phyloP scores from a whole-genome alignment of 2,329 filamentous ascomycete species.

The Triangularia verruculosa region DNA sequence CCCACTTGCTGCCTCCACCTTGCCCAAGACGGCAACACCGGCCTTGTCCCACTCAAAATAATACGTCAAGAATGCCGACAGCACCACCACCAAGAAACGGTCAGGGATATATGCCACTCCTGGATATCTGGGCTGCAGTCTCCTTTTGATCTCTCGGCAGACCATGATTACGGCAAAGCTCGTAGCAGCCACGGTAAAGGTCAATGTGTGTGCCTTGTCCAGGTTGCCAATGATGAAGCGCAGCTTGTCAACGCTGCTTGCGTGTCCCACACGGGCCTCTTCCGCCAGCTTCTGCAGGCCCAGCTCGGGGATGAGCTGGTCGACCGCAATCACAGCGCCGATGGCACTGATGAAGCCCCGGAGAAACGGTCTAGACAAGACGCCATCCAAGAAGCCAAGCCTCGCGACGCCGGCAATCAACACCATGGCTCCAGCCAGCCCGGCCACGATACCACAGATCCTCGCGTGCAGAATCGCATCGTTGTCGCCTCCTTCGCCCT shows the following conservation, averaged over 20 bases:
- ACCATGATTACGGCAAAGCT: conserved; percentile 89
- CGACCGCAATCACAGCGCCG: conserved; percentile 91
- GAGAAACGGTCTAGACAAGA: conserved; percentile 87
- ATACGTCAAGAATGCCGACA: conserved; percentile 79
- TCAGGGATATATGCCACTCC: conserved; percentile 86
- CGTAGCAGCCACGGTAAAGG: conserved; percentile 69
- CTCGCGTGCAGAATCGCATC: conserved; percentile 68
- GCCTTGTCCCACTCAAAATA: conserved; percentile 71
- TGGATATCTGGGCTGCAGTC: conserved; percentile 74
- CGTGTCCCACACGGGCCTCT: conserved; percentile 66
- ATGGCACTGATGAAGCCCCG: conserved; percentile 97
- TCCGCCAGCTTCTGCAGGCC: conserved; percentile 69
- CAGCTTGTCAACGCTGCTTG: conserved; percentile 83
- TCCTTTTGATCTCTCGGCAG: conserved; percentile 79
- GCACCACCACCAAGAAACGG: conserved; percentile 81
- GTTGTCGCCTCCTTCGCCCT: conserved; percentile 61
- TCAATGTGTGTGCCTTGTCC: conserved; percentile 67
- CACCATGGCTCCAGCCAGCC: conserved; percentile 83
- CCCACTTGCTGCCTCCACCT: conserved; percentile 72
- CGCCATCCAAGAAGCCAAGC: conserved; percentile 89
- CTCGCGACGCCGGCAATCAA: conserved; percentile 81
- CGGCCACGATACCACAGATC: conserved; percentile 84
- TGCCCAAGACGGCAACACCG: conserved; percentile 80
- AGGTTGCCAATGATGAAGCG: conserved; percentile 71
- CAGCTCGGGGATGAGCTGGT: conserved; percentile 88